Percentiles rank a stretch among this genome's conserved stretches.
These are phyloP conservation scores for Colletotrichum lentis DNA, from an alignment of 2,329 filamentous ascomycete genomes.

Conservation along the genomic window DNA sequence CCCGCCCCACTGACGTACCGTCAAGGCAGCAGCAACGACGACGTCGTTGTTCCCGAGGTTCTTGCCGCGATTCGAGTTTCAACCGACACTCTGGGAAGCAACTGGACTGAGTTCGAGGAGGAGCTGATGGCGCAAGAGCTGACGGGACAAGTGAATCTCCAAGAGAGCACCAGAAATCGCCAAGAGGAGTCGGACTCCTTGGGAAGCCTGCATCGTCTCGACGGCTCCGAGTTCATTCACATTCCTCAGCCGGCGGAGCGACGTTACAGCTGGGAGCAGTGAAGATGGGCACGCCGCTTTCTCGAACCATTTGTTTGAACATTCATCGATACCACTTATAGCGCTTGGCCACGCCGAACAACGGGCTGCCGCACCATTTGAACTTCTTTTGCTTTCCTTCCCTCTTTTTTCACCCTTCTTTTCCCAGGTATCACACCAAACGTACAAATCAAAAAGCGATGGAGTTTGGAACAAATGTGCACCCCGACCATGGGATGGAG, in stretches of 20 bases:
- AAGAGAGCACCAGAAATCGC: conserved; percentile 32
- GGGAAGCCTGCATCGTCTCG: conserved; percentile 53
- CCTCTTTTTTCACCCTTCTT: neutral
- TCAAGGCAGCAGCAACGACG: conserved; percentile 42
- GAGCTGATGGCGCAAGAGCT: conserved; percentile 45
- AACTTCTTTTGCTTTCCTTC: conserved; percentile 21
- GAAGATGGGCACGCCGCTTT: conserved; percentile 36
- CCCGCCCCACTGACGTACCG: conserved; percentile 43
- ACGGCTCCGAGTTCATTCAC: conserved; percentile 58
- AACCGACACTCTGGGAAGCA: conserved; percentile 62
- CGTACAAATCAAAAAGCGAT: conserved; percentile 5
- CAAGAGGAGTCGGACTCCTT: conserved; percentile 40
- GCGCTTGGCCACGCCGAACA: conserved; percentile 2
- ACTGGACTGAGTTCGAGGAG: conserved; percentile 65
- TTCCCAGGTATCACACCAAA: conserved; percentile 9
- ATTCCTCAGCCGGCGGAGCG: conserved; percentile 60
- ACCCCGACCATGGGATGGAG: neutral
- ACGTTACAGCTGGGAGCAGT: conserved; percentile 62
- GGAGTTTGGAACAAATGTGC: conserved; percentile 19
- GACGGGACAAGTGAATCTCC: conserved; percentile 41
- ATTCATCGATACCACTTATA: conserved; percentile 24
- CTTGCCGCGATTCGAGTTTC: conserved; percentile 37
- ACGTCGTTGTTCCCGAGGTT: conserved; percentile 26
- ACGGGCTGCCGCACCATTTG: conserved; percentile 17
- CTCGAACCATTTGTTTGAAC: neutral